Base-by-base conservation (phyloP, 2,329 filamentous ascomycete genomes). In the Cryphonectria carpinicola region DNA sequence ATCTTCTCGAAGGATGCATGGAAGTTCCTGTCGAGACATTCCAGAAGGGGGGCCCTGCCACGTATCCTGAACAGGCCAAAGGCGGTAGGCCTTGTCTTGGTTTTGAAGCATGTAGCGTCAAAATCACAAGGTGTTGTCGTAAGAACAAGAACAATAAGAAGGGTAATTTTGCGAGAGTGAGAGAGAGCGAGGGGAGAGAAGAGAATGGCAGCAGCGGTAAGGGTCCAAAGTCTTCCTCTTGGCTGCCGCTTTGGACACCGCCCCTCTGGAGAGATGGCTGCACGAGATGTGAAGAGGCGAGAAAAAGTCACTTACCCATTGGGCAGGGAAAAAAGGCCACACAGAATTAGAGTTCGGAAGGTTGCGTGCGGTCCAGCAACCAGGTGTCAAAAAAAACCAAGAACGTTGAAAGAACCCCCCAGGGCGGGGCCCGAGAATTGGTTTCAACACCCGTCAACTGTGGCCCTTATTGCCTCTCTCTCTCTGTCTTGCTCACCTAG, bases 1-100 rank as follows among this genome's bases (percentile, higher is more conserved):
- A 19, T 25, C 60, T 66, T 58, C 65, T 66, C 52, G 65, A 66
- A 66, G 49, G n/a, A 66, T 58, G 65, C 65, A 66, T 66, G 65
- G 65, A 66, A 66, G 17, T 17, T 66, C 22, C 35, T 66, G 37
- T 13, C 49, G 22, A 66, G 65, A 37, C 46, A 35, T 58, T 56
- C 65, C 65, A 41, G 58, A n/a, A 61, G 6, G 19, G 54, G 14
- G 28, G 8, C 2, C 58, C 19, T n/a, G 28, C 28, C 54, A 49
- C 39, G 19, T 28, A 32, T 46, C 41, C 25, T 32, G 62, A 39
- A 8, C 63, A 28, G 46, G 41, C 8, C 13, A 28, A 32, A 60
- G 13, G 17, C 56, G 28, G 17, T 61, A 39, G 32, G 7, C 19
- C 35, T 19, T 61, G 25, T 54, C 46, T 6, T 22, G 52, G 52